Evolutionary conservation across 2,329 filamentous ascomycete genomes (phyloP), one percentile per base, ranked within the genome.

Genomic region (Claviceps sp.): DNA sequence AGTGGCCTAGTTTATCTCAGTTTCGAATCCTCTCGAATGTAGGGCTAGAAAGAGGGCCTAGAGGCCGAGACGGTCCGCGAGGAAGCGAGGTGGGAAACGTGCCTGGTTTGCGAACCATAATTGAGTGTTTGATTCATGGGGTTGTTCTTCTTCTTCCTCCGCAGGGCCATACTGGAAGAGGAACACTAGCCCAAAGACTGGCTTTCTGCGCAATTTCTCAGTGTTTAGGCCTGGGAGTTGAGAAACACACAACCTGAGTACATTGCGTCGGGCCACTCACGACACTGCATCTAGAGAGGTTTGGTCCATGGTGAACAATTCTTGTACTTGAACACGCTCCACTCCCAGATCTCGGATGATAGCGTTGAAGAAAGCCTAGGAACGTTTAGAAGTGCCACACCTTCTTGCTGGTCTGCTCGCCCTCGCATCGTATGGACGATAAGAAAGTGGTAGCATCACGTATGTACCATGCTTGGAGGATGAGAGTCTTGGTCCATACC

Each of bases 51-150:
- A 19, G 17, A 46, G 13, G 26, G 24, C 7, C 14, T 13, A 34
- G 13, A 46, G 14, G n/a, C 17, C 3, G 30, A 37, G 19, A 45
- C 14, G 19, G 41, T 30, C 44, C 19, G 10, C 26, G 5, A n/a
- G 2, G 30, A 14, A 34, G 10, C 26, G 5, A n/a, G 2, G 30
- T 11, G 24, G 46, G 41, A 37, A 39, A 30, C 70, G 19, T 63
- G 87, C 85, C 70, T 95, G 91, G 61, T 96, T 96, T 30, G 90
- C 89, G 65, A 96, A 97, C 91, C 93, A 98, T 17, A 97, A 71
- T 3, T 51, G 48, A n/a, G 50, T 55, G 2, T 56, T 51, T 3
- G 79, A 70, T 45, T 70, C 72, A 55, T 77, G 72, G 52, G 74
- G 61, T 71, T 78, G 61, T 70, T 78, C 58, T 65, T 80, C 74